Percentiles rank a stretch among this genome's conserved stretches.
Evolutionary conservation across 106 monocot species (phyloP).

Genomic region (Chionographis japonica): DNA sequence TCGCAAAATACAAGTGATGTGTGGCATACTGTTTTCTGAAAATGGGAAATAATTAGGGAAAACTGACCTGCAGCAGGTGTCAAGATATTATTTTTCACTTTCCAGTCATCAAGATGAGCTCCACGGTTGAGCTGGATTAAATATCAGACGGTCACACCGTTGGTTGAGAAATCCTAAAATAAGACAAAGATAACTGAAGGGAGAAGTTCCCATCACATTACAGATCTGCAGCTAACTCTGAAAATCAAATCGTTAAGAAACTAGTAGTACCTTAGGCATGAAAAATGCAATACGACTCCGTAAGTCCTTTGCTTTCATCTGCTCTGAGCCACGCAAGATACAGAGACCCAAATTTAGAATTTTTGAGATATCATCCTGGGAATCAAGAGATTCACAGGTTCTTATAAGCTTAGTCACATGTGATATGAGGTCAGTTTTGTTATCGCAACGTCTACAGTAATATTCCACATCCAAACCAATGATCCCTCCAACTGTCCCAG

Average conservation of each 20-base stretch:
- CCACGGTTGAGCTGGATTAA: constrained; percentile 60
- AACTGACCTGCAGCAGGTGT: constrained; percentile 32
- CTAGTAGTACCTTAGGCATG: constrained; percentile 48
- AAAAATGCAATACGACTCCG: constrained; percentile 22
- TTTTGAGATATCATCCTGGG: constrained; percentile 39
- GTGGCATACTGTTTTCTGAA: not conserved
- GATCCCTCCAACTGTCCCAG: constrained; percentile 73
- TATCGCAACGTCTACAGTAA: constrained; percentile 81
- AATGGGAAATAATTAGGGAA: not conserved
- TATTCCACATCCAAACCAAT: constrained; percentile 76
- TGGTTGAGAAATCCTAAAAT: constrained; percentile 22
- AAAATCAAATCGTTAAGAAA: not conserved
- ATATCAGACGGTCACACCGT: constrained; percentile 32
- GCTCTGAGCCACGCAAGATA: constrained; percentile 50
- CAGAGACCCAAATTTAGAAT: constrained; percentile 45
- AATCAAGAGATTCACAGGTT: constrained; percentile 38
- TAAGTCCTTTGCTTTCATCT: constrained; percentile 43
- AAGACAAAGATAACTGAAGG: constrained; percentile 6
- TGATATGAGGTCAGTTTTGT: constrained; percentile 57
- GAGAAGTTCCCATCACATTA: not conserved
- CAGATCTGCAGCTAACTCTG: not conserved
- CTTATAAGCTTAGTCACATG: constrained; percentile 37
- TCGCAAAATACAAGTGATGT: no score
- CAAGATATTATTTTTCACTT: constrained; percentile 16
- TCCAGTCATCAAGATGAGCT: constrained; percentile 45